Evolutionary conservation across 1,284 basidiomycete species (phyloP), one percentile per base, ranked within the genome.

Genomic region (Phellopilus nigrolimitatus): DNA sequence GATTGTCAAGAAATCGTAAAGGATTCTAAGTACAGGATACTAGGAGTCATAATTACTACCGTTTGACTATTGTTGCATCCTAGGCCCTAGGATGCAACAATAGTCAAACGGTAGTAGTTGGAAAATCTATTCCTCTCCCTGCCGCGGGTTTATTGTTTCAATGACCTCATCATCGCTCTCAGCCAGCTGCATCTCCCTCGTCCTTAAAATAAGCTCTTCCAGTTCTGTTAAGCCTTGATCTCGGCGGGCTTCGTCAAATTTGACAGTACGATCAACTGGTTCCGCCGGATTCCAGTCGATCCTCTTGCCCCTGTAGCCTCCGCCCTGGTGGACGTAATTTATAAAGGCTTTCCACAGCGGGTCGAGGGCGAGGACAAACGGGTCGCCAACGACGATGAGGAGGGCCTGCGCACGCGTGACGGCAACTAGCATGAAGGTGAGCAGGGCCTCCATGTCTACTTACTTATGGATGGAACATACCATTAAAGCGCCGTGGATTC

Each of bases 331-430:
- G 36, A 80, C 62, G 54, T 76, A 78, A 58, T 78, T 77, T 33
- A 82, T 57, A 66, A 80, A 80, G 0, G 64, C 63, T 1, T 75
- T 65, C 79, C 79, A 81, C 0, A 78, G 59, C 0, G 70, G 71
- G 53, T 76, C 73, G 2, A 77, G 66, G 4, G 73, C 74, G 3
- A 83, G 68, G 21, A 80, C 70, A 0, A 64, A 62, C 0, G 78
- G 71, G 54, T 83, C 77, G 1, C 81, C 80, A 37, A 84, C 62
- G 47, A 82, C 64, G 49, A 83, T 73, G 1, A 84, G 68, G 1
- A 83, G 66, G 0, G 80, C 73, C 59, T 82, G 71, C 0, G 80
- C 78, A 12, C 80, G 75, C 2, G 74, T 76, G n/a, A 69, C 54
- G 12, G 64, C 64, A 21, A 70, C 67, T 70, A 44, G 38, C 15